Percentiles rank a stretch among this genome's conserved stretches.
These are phyloP conservation scores for Naematelia aurantialba DNA, from an alignment of 768 basidiomycete species.

Conservation along the genomic window DNA sequence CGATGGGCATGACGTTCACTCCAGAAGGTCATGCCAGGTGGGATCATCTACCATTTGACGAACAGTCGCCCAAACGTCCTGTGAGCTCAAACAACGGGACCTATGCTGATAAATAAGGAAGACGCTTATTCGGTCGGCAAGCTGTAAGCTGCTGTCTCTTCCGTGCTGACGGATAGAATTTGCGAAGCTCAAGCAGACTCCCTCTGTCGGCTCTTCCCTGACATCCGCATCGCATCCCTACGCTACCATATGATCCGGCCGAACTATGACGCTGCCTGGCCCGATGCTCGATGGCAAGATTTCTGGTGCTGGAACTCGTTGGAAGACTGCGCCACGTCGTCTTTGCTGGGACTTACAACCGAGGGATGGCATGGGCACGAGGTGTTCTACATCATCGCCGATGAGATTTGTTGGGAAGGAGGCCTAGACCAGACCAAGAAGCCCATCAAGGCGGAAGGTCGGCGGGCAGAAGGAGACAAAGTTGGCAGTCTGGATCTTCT, in stretches of 20 bases:
- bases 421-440: no score
- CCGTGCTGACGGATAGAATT: constrained; percentile 50
- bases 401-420: constrained; percentile 57
- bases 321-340: constrained; percentile 64
- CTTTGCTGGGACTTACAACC: constrained; percentile 59
- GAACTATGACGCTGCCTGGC: constrained; percentile 51
- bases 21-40: constrained; percentile 24
- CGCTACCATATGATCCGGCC: constrained; percentile 54
- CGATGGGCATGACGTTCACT: constrained; percentile 31
- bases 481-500: not conserved
- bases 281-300: constrained; percentile 2
- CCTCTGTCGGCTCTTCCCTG: constrained; percentile 61
- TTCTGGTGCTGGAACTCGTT: constrained; percentile 70
- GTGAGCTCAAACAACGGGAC: constrained; percentile 16
- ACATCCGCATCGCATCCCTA: constrained; percentile 66
- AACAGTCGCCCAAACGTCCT: constrained; percentile 21
- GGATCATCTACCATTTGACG: constrained; percentile 35
- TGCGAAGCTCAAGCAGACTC: constrained; percentile 66
- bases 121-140: constrained; percentile 38
- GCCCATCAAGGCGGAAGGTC: no score
- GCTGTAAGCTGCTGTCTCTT: constrained; percentile 1
- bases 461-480: no score
- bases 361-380: constrained; percentile 58
- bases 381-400: constrained; percentile 65
- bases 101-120: constrained; percentile 15